A percentile compares a stretch with the other conserved stretches of the same genome.
Conservation (phyloP, 495 filamentous ascomycete genomes). For the Hyaloscypha finlandica region DNA sequence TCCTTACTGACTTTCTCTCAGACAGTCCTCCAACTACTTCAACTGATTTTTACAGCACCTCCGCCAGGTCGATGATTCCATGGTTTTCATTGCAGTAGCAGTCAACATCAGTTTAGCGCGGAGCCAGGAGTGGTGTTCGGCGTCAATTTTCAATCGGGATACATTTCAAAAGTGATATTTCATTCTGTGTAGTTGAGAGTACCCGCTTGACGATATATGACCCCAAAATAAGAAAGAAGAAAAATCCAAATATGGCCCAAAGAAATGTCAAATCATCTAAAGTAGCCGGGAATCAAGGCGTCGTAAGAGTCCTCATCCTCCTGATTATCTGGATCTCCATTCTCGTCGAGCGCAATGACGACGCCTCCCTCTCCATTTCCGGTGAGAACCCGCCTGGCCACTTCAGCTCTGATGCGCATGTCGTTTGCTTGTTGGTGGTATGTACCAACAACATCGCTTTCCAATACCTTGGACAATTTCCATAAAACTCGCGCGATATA, state of each 20-base stretch:
- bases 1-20: background rate
- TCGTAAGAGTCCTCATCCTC: conserved; percentile 24
- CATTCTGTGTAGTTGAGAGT: conserved; percentile 5
- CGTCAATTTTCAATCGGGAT: background rate
- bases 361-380: conserved; percentile 22
- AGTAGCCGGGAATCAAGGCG: conserved; percentile 23
- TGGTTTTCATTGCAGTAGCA: conserved; percentile 2
- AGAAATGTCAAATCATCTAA: conserved; percentile 16
- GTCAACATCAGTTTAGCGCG: background rate
- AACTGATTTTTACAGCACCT: background rate
- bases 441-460: conserved; percentile 16
- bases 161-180: conserved; percentile 1
- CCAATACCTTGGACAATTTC: conserved; percentile 22
- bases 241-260: background rate
- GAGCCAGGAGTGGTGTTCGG: conserved; percentile 5
- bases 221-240: background rate
- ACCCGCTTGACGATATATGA: background rate
- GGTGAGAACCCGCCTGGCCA: conserved; percentile 15
- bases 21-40: background rate
- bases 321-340: conserved; percentile 15
- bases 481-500: conserved; percentile 24
- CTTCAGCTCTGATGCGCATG: conserved; percentile 24
- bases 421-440: conserved; percentile 18
- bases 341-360: conserved; percentile 19
- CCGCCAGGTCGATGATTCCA: background rate